phyloP scores from a whole-genome alignment of 345 rosid species.

The Eucalyptus caleyi region DNA sequence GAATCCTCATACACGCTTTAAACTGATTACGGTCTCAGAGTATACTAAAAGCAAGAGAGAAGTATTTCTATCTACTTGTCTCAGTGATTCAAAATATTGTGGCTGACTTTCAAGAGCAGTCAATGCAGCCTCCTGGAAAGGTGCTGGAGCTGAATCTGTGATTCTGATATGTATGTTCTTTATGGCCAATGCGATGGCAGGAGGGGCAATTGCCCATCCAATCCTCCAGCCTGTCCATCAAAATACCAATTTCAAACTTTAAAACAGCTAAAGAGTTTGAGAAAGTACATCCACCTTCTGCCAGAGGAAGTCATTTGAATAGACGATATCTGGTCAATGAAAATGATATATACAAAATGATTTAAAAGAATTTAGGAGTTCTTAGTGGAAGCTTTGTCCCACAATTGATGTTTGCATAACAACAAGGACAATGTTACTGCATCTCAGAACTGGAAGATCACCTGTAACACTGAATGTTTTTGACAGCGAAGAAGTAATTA shows the following conservation, averaged over 20 bases:
- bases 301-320: background rate
- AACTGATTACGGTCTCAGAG: background rate
- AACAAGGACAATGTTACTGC: background rate
- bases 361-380: background rate
- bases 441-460: background rate
- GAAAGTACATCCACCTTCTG: background rate
- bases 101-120: constrained; percentile 31
- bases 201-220: constrained; percentile 68
- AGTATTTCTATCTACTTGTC: constrained; percentile 6
- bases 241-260: background rate
- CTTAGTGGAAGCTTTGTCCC: background rate
- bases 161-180: constrained; percentile 41
- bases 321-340: background rate
- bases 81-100: constrained; percentile 28
- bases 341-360: background rate
- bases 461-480: constrained; percentile 60
- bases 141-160: constrained; percentile 60
- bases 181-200: constrained; percentile 33
- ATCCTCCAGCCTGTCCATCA: constrained; percentile 47
- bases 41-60: background rate
- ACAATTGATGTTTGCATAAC: background rate
- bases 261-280: background rate
- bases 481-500: constrained; percentile 50
- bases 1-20: background rate
- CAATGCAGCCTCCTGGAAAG: constrained; percentile 57